phyloP scores from a whole-genome alignment of 257 asterid genomes.

The Solanum bukasovii region DNA sequence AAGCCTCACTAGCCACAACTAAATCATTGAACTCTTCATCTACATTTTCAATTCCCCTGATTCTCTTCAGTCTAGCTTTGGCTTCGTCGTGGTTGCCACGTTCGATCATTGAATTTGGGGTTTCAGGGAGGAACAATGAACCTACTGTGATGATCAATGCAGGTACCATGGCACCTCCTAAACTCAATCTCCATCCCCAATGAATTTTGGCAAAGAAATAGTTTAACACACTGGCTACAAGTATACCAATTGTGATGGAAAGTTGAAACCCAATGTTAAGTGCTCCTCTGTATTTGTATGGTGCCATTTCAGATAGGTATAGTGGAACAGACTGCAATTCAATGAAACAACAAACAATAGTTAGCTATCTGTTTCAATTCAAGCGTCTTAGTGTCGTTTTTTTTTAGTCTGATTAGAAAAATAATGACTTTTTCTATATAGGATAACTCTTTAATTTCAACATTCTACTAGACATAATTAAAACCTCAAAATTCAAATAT shows the following conservation, averaged over 20 bases:
- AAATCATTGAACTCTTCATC: conserved; percentile 68
- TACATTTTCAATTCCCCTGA: conserved; percentile 43
- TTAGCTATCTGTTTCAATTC: neutral
- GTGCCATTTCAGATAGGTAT: conserved; percentile 69
- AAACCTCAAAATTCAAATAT: neutral
- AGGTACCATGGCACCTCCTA: conserved; percentile 86
- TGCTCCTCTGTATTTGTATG: conserved; percentile 54
- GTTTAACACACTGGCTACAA: conserved; percentile 48
- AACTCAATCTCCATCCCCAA: conserved; percentile 75
- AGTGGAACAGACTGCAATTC: conserved; percentile 30
- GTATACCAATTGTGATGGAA: conserved; percentile 50
- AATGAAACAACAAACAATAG: neutral
- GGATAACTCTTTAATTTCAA: neutral
- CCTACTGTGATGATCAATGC: conserved; percentile 63
- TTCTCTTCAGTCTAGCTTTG: conserved; percentile 25
- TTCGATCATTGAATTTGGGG: conserved; percentile 78
- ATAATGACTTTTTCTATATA: accelerated
- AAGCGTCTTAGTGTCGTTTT: neutral
- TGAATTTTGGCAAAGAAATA: conserved; percentile 44
- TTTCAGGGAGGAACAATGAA: conserved; percentile 68
- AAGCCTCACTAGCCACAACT: conserved; percentile 61
- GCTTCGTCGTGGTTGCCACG: conserved; percentile 52
- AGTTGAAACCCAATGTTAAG: conserved; percentile 58
- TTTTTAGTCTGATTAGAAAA: neutral
- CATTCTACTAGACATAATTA: too few relatives aligned